These are phyloP conservation scores for Cantharellus anzutake DNA, from an alignment of 768 basidiomycete genomes.

Conservation along the genomic window DNA sequence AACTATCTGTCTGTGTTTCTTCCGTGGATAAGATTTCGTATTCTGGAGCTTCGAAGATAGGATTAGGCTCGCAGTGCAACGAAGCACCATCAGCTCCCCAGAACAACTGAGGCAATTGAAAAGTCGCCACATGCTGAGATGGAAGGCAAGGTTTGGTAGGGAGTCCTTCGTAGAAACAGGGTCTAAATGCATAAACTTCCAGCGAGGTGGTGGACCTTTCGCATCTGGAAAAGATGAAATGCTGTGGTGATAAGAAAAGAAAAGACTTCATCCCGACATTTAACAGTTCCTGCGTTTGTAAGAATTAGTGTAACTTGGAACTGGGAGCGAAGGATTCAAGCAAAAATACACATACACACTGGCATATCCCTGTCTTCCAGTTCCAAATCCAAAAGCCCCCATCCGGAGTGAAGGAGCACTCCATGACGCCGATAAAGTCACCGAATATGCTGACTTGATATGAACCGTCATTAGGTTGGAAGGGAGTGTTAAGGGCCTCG, in stretches of 20 bases:
- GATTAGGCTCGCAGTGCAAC: neutral
- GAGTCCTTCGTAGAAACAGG: neutral
- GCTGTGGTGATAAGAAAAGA: neutral
- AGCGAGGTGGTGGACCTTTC: neutral
- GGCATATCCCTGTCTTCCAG: neutral
- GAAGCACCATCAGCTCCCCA: neutral
- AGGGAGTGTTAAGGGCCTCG: neutral
- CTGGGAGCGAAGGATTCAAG: too few relatives aligned
- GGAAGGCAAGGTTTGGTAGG: neutral
- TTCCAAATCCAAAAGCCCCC: neutral
- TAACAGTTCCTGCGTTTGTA: too few relatives aligned
- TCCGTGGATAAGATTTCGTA: too few relatives aligned
- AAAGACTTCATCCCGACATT: neutral
- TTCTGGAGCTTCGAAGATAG: neutral
- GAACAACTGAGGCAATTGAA: neutral
- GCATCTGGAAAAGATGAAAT: neutral
- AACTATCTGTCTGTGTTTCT: too few relatives aligned
- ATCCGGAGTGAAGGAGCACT: neutral
- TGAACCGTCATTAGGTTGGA: neutral
- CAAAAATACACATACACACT: neutral
- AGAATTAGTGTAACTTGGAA: too few relatives aligned
- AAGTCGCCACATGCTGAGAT: neutral
- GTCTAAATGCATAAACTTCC: neutral
- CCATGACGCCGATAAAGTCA: neutral
- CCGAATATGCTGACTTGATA: neutral